These are phyloP conservation scores for Saccharomyces kudriavzevii DNA, from an alignment of 805 yeast species.

Conservation along the genomic window DNA sequence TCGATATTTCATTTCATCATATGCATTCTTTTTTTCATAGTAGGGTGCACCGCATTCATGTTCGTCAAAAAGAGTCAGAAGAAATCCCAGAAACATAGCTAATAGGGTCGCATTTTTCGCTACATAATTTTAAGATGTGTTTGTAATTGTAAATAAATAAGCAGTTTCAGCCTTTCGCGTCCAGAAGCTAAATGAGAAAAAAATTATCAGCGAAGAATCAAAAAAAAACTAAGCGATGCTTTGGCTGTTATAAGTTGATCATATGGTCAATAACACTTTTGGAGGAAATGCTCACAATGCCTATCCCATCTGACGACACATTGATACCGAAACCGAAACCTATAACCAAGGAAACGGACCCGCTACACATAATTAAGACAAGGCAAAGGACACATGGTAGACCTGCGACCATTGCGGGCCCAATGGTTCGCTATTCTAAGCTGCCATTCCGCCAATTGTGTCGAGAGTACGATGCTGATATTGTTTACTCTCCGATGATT, in stretches of 20 bases:
- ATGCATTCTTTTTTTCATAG: slow-evolving; percentile 12
- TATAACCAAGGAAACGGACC: slow-evolving; percentile 43
- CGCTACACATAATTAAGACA: slow-evolving; percentile 42
- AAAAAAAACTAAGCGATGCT: not conserved
- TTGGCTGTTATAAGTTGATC: not conserved
- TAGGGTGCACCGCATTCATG: slow-evolving; percentile 13
- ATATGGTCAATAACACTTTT: not conserved
- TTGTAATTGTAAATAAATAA: not conserved
- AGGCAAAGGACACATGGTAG: slow-evolving; percentile 39
- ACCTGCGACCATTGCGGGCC: slow-evolving; percentile 71
- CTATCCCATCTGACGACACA: not conserved
- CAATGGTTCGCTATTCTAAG: slow-evolving; percentile 95
- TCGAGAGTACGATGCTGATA: slow-evolving; percentile 65
- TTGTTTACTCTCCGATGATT: slow-evolving; percentile 94
- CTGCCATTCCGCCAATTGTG: slow-evolving; percentile 81
- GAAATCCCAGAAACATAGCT: not conserved
- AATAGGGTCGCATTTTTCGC: not conserved
- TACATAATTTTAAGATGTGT: not conserved
- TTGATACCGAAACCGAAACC: slow-evolving; percentile 14
- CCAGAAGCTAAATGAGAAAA: not conserved
- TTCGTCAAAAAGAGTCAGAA: not conserved
- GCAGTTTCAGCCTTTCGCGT: not conserved
- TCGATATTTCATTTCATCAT: slow-evolving; percentile 12
- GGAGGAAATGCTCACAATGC: not conserved
- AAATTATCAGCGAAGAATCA: not conserved